phyloP scores from a whole-genome alignment of 768 basidiomycete genomes.

The Pleurotus eryngii region DNA sequence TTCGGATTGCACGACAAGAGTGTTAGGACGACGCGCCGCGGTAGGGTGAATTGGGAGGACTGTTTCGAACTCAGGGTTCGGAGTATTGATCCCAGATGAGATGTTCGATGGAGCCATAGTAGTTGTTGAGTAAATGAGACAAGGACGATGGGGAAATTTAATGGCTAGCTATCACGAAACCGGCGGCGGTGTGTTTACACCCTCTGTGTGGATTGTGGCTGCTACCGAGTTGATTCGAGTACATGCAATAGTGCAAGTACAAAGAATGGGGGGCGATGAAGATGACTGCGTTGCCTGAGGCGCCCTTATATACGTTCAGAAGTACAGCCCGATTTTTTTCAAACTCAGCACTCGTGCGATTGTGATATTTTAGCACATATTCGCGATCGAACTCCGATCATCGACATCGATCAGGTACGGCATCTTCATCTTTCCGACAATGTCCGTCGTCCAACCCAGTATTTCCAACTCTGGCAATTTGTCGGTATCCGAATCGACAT shows the following conservation, averaged over 20 bases:
- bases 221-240: slow-evolving; percentile 91
- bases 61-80: slow-evolving; percentile 68
- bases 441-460: too few species aligned
- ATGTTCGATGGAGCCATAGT: slow-evolving; percentile 49
- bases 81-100: slow-evolving; percentile 71
- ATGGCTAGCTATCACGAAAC: slow-evolving; percentile 52
- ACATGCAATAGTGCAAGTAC: slow-evolving; percentile 73
- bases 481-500: too few species aligned
- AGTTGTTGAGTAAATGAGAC: slow-evolving; percentile 20
- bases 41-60: slow-evolving; percentile 79
- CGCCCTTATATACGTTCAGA: neutral
- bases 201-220: slow-evolving; percentile 88
- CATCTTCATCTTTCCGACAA: neutral
- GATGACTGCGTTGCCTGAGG: too few species aligned
- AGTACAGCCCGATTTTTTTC: neutral
- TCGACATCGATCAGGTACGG: neutral
- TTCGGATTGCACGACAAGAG: slow-evolving; percentile 78
- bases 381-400: neutral
- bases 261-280: slow-evolving; percentile 11
- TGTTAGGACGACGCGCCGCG: slow-evolving; percentile 70
- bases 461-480: too few species aligned
- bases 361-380: neutral
- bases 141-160: slow-evolving; percentile 24
- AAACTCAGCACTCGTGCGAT: neutral
- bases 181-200: slow-evolving; percentile 75